These are phyloP conservation scores for Trichoderma orchidacearum DNA, from an alignment of 495 filamentous ascomycete genomes.

Conservation along the genomic window DNA sequence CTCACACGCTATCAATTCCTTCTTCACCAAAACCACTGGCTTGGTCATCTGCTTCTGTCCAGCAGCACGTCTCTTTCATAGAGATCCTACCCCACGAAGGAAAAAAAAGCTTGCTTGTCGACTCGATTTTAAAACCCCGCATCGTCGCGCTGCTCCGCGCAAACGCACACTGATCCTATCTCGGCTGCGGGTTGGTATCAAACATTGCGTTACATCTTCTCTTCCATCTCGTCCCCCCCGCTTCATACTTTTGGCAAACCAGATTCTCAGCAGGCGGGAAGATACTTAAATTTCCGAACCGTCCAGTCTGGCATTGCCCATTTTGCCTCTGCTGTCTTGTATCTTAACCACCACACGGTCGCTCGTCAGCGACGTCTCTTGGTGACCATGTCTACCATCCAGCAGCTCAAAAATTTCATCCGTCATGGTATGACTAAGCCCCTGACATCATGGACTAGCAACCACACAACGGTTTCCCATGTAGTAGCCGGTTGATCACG, in stretches of 20 bases:
- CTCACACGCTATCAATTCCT: background rate
- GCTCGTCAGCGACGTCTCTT: background rate
- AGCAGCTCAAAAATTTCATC: slow-evolving; percentile 86
- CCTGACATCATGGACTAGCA: background rate
- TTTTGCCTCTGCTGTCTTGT: background rate
- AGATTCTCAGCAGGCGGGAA: background rate
- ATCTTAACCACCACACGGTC: background rate
- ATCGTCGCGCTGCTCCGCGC: background rate
- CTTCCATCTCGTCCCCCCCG: background rate
- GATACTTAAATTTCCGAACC: background rate
- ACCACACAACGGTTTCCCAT: too few species aligned
- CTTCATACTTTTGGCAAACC: background rate
- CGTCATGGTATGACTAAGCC: slow-evolving; percentile 54
- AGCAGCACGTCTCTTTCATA: background rate
- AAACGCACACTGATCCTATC: background rate
- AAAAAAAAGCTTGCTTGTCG: background rate
- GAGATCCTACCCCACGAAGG: background rate
- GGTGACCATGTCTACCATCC: slow-evolving; percentile 59
- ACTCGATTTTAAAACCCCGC: background rate
- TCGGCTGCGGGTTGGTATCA: background rate
- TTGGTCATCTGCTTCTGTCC: background rate
- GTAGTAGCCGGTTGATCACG: background rate
- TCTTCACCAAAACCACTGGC: background rate
- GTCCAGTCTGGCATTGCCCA: background rate
- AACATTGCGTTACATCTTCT: background rate